Evolutionary conservation across 306 rosid species (phyloP).

Genomic region (Pueraria montana): DNA sequence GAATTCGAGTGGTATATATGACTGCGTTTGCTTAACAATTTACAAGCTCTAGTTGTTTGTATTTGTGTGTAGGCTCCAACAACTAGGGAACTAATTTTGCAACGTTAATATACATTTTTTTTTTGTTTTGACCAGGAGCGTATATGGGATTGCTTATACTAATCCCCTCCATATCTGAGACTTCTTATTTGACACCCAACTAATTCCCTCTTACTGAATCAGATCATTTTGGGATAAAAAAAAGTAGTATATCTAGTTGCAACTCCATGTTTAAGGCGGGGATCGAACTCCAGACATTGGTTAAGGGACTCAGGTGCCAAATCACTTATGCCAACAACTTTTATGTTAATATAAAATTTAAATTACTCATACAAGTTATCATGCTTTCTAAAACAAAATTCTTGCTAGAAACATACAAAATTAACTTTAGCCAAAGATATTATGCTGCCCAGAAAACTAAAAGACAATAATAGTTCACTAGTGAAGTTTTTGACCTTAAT

Average conservation of each 20-base stretch:
- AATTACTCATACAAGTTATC: slow-evolving; percentile 7
- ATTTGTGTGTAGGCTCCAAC: slow-evolving; percentile 53
- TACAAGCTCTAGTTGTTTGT: slow-evolving; percentile 13
- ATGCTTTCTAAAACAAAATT: background rate
- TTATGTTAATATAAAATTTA: no score
- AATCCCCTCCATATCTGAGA: no score
- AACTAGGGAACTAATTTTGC: slow-evolving; percentile 53
- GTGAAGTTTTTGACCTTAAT: slow-evolving; percentile 26
- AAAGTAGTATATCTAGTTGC: no score
- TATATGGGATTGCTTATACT: no score
- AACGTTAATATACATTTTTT: slow-evolving; percentile 32
- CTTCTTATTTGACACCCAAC: no score
- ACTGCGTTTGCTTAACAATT: slow-evolving; percentile 17
- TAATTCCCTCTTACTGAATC: no score
- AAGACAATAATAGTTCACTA: slow-evolving; percentile 29
- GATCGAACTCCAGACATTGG: no score
- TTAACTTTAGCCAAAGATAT: slow-evolving; percentile 29
- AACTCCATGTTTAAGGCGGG: no score
- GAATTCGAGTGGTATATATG: slow-evolving; percentile 24
- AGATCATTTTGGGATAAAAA: no score
- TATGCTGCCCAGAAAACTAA: slow-evolving; percentile 36
- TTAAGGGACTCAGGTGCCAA: no score
- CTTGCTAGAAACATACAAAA: slow-evolving; percentile 22
- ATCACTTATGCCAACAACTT: no score
- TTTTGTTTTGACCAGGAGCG: no score